Evolutionary conservation across 129 eudicot species (phyloP).

Genomic region (Solidago caesia): DNA sequence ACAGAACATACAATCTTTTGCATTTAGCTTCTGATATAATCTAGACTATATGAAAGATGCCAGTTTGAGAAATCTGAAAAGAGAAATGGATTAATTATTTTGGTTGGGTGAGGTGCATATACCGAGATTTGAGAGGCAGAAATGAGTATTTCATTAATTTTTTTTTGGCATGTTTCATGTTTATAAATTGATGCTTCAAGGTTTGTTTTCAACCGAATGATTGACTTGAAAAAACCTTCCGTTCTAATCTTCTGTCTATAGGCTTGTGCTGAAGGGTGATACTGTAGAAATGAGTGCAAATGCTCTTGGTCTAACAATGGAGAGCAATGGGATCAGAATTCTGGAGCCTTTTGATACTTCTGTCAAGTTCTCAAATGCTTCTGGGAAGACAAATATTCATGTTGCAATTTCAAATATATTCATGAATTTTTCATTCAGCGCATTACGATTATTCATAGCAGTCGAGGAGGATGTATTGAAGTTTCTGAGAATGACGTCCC

Average conservation of each 20-base stretch:
- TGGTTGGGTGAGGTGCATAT: slow-evolving; percentile 23
- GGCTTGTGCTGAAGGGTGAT: slow-evolving; percentile 82
- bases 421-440: slow-evolving; percentile 95
- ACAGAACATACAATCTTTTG: neutral
- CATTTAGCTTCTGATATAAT: too few species aligned
- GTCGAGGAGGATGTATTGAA: slow-evolving; percentile 90
- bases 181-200: slow-evolving; percentile 16
- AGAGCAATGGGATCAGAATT: slow-evolving; percentile 89
- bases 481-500: slow-evolving; percentile 75
- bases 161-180: slow-evolving; percentile 2
- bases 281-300: slow-evolving; percentile 77
- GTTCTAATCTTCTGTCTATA: slow-evolving; percentile 41
- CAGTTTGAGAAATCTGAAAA: neutral
- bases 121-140: neutral
- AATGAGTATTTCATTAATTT: neutral
- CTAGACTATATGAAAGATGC: too few species aligned
- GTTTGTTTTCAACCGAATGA: neutral
- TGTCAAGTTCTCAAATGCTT: slow-evolving; percentile 66
- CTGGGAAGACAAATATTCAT: slow-evolving; percentile 83
- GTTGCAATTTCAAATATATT: slow-evolving; percentile 82
- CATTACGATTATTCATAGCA: slow-evolving; percentile 78
- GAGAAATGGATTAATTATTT: slow-evolving; percentile 1
- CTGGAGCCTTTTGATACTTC: slow-evolving; percentile 97
- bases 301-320: slow-evolving; percentile 93
- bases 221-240: slow-evolving; percentile 21